A percentile compares a stretch with the other conserved stretches of the same genome.
Conservation (phyloP, 106 monocot genomes). For the Triglochin maritima region DNA sequence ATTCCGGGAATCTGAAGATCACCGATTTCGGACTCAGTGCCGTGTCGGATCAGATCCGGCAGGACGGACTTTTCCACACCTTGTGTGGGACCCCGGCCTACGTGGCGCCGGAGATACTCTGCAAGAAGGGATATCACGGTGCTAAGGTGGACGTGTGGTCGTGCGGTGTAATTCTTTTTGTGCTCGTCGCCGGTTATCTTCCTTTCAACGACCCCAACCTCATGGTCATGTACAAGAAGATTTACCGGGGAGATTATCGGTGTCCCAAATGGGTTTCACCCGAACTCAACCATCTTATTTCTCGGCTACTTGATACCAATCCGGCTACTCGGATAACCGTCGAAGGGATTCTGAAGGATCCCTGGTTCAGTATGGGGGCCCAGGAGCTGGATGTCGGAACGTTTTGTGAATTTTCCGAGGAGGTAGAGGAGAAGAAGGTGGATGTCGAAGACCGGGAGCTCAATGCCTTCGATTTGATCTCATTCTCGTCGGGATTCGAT, state of each 20-base stretch:
- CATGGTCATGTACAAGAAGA: conserved; percentile 25
- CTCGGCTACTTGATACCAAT: conserved; percentile 18
- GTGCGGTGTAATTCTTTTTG: conserved; percentile 23
- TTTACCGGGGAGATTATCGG: conserved; percentile 11
- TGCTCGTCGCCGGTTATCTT: conserved; percentile 18
- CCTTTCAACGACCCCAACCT: conserved; percentile 28
- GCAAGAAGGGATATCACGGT: conserved; percentile 14
- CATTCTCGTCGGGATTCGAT: conserved; percentile 15
- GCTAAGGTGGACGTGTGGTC: conserved; percentile 24
- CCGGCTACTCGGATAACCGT: conserved; percentile 11
- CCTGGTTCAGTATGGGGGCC: conserved; percentile 18
- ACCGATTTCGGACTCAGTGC: conserved; percentile 22
- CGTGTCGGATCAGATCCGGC: conserved; percentile 1
- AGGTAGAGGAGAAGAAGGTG: neutral
- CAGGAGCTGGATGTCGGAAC: neutral
- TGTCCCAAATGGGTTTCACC: conserved; percentile 20
- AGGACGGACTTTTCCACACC: conserved; percentile 16
- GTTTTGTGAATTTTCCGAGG: neutral
- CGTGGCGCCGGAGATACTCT: conserved; percentile 22
- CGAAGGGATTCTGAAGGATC: conserved; percentile 11
- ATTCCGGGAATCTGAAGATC: conserved; percentile 17
- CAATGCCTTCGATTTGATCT: conserved; percentile 20
- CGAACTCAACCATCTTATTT: conserved; percentile 12
- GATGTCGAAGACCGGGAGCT: conserved; percentile 7
- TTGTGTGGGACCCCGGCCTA: conserved; percentile 26